Conservation (phyloP, 306 rosid genomes). For the Fagus crenata region DNA sequence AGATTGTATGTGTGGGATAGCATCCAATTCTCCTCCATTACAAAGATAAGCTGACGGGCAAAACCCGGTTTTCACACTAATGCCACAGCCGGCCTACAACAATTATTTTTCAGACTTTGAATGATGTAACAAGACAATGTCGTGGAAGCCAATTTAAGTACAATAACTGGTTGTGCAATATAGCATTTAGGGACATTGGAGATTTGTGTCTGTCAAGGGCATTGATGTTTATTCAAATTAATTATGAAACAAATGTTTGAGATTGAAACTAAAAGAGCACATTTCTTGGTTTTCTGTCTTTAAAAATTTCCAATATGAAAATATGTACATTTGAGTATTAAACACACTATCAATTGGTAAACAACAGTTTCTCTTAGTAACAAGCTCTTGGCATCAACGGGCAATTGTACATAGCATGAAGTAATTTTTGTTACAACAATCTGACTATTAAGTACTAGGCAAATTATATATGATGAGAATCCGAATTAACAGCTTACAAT, state of each 20-base stretch:
- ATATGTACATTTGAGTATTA: background rate
- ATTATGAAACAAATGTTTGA: background rate
- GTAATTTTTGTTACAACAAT: background rate
- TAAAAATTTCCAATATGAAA: background rate
- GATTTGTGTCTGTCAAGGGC: background rate
- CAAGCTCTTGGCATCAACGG: background rate
- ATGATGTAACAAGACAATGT: constrained; percentile 15
- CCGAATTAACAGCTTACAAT: too few relatives aligned
- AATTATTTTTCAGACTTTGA: constrained; percentile 2
- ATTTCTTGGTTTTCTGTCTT: background rate
- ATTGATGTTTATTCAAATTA: background rate
- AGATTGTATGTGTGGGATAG: constrained; percentile 68
- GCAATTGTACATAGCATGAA: background rate
- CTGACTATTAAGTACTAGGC: background rate
- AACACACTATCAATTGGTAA: background rate
- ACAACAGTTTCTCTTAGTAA: too few relatives aligned
- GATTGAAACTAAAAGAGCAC: background rate
- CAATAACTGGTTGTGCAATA: background rate
- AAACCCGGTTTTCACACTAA: constrained; percentile 34
- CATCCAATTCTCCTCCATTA: constrained; percentile 51
- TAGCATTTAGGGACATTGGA: background rate
- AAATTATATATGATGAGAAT: too few relatives aligned
- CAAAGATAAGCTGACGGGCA: constrained; percentile 37
- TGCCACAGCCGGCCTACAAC: constrained; percentile 8
- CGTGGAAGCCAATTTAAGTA: background rate